Conservation (phyloP, 192 early-diverging fungal species). For the Powellomyces hirtus region DNA sequence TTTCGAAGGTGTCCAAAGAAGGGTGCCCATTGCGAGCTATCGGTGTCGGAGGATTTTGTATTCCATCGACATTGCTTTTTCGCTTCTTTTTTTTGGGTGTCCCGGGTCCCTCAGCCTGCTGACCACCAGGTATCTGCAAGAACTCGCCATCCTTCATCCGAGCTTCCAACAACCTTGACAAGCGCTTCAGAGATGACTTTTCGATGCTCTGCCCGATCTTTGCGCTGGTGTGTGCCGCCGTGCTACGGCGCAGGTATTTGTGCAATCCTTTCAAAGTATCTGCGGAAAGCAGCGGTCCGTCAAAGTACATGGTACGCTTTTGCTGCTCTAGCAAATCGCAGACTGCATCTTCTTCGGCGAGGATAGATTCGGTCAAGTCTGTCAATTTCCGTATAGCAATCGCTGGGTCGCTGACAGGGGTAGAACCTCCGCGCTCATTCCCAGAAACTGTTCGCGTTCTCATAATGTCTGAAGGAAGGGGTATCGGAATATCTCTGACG, state of each 20-base stretch:
- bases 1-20: background rate
- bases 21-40: background rate
- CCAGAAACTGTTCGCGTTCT: background rate
- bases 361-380: background rate
- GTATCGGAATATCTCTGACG: background rate
- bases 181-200: background rate
- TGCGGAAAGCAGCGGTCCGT: background rate
- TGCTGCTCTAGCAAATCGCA: background rate
- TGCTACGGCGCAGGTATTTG: background rate
- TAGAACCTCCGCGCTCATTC: background rate
- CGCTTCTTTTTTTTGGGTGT: slow-evolving; percentile 6
- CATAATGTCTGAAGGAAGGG: background rate
- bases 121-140: background rate
- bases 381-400: background rate
- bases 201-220: background rate
- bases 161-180: slow-evolving; percentile 10
- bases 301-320: background rate
- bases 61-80: background rate
- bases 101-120: background rate
- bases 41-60: background rate
- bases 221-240: background rate
- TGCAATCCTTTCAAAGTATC: background rate
- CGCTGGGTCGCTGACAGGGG: background rate
- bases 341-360: background rate
- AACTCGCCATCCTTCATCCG: slow-evolving; percentile 21